A percentile compares a stretch with the other conserved stretches of the same genome.
These are phyloP conservation scores for Evernia prunastri DNA, from an alignment of 495 filamentous ascomycete genomes.

Conservation along the genomic window DNA sequence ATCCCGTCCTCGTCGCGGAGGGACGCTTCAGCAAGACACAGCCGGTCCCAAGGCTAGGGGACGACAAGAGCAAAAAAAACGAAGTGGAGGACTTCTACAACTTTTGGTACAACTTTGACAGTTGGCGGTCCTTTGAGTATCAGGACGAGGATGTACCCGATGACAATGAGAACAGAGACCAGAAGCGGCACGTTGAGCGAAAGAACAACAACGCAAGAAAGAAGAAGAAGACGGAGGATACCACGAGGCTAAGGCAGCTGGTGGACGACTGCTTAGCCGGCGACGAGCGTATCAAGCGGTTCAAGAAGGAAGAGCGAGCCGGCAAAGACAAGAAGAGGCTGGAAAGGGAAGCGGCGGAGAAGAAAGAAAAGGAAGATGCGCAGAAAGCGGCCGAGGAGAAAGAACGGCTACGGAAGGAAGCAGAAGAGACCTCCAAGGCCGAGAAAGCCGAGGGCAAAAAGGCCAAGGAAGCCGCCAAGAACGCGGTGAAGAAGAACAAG, in stretches of 20 bases:
- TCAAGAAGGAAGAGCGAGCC: slow-evolving; percentile 82
- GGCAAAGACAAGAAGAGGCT: slow-evolving; percentile 88
- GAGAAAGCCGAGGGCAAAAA: slow-evolving; percentile 84
- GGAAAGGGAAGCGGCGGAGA: slow-evolving; percentile 87
- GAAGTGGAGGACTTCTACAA: slow-evolving; percentile 95
- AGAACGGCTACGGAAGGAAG: slow-evolving; percentile 67
- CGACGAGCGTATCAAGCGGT: slow-evolving; percentile 95
- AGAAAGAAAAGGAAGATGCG: slow-evolving; percentile 73
- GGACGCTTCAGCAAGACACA: slow-evolving; percentile 84
- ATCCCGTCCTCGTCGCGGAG: slow-evolving; percentile 78
- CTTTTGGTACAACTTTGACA: slow-evolving; percentile 99
- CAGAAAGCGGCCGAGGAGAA: slow-evolving; percentile 70
- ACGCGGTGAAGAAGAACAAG: slow-evolving; percentile 98
- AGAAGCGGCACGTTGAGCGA: slow-evolving; percentile 94
- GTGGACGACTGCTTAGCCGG: slow-evolving; percentile 74
- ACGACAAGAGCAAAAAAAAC: slow-evolving; percentile 78
- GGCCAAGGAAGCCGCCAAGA: slow-evolving; percentile 95
- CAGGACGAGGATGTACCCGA: slow-evolving; percentile 97
- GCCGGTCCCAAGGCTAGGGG: slow-evolving; percentile 76
- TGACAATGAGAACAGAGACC: slow-evolving; percentile 96
- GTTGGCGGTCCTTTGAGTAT: slow-evolving; percentile 96
- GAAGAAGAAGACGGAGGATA: slow-evolving; percentile 99
- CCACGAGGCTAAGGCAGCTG: slow-evolving; percentile 75
- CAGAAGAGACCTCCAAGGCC: slow-evolving; percentile 77
- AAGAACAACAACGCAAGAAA: slow-evolving; percentile 97